These are phyloP conservation scores for Remersonia thermophila DNA, from an alignment of 2,329 filamentous ascomycete species.

Conservation along the genomic window DNA sequence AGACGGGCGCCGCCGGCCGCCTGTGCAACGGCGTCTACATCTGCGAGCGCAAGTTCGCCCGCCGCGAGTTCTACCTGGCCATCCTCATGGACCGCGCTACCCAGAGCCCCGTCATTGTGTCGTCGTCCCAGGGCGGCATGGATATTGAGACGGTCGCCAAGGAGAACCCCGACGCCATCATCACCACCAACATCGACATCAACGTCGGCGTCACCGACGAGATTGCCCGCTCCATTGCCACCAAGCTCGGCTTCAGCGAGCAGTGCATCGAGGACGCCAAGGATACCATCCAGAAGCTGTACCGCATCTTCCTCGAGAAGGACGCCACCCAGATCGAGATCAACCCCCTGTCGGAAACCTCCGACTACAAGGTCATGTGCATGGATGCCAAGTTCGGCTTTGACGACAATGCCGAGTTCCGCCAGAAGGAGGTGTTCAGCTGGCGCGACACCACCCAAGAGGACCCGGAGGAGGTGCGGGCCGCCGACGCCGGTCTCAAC, in stretches of 20 bases:
- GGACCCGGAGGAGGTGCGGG: slow-evolving; percentile 94
- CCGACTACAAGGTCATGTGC: slow-evolving; percentile 93
- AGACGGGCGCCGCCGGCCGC: slow-evolving; percentile 86
- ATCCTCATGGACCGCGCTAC: slow-evolving; percentile 93
- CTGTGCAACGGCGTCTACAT: slow-evolving; percentile 98
- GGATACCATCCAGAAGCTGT: slow-evolving; percentile 95
- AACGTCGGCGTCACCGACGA: slow-evolving; percentile 91
- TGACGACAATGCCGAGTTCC: slow-evolving; percentile 97
- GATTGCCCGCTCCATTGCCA: slow-evolving; percentile 79
- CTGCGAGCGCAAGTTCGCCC: slow-evolving; percentile 98
- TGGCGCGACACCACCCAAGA: slow-evolving; percentile 94
- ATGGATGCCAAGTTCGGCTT: slow-evolving; percentile 99
- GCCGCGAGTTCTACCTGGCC: slow-evolving; percentile 97
- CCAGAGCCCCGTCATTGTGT: slow-evolving; percentile 89
- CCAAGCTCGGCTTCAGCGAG: slow-evolving; percentile 90
- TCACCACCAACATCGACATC: slow-evolving; percentile 88
- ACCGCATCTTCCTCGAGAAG: slow-evolving; percentile 97
- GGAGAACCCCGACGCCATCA: slow-evolving; percentile 92
- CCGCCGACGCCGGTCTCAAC: slow-evolving; percentile 88
- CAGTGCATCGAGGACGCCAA: slow-evolving; percentile 94
- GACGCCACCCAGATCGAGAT: slow-evolving; percentile 99
- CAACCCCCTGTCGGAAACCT: slow-evolving; percentile 96
- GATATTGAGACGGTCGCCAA: slow-evolving; percentile 98
- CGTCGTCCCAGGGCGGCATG: slow-evolving; percentile 97
- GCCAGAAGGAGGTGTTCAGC: slow-evolving; percentile 89